Conservation (phyloP, 2,329 filamentous ascomycete species). For the Scorias spongiosa region DNA sequence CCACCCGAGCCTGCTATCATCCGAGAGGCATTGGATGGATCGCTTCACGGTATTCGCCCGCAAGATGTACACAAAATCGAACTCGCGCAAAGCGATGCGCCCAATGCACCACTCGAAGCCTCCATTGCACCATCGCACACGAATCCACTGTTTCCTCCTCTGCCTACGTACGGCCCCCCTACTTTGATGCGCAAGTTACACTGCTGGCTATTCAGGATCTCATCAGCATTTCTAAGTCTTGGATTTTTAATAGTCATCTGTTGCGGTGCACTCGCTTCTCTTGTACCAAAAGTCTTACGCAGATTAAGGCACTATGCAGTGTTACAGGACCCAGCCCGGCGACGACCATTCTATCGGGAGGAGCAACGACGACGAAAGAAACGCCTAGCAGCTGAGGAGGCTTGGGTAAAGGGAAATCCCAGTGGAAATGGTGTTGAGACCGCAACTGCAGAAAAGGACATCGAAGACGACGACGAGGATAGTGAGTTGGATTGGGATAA, state of each 20-base stretch:
- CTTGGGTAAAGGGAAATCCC: constrained; percentile 41
- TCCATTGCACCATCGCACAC: constrained; percentile 49
- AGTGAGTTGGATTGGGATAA: constrained; percentile 30
- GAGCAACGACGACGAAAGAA: constrained; percentile 45
- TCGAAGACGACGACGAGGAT: constrained; percentile 20
- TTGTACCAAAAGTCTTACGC: constrained; percentile 38
- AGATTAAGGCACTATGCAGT: constrained; percentile 39
- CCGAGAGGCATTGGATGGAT: constrained; percentile 11
- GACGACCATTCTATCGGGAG: constrained; percentile 57
- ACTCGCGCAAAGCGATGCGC: constrained; percentile 30
- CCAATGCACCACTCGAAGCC: constrained; percentile 25
- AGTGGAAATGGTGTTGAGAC: constrained; percentile 21
- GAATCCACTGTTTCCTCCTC: constrained; percentile 67
- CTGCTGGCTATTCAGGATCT: constrained; percentile 46
- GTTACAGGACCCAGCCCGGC: constrained; percentile 43
- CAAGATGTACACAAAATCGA: constrained; percentile 18
- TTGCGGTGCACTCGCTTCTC: constrained; percentile 55
- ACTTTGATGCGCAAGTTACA: constrained; percentile 50
- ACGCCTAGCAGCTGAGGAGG: constrained; percentile 41
- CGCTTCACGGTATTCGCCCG: constrained; percentile 10
- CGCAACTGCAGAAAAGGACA: constrained; percentile 27
- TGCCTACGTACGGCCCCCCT: constrained; percentile 69
- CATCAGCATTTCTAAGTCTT: constrained; percentile 63
- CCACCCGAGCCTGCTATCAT: constrained; percentile 14
- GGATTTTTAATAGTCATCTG: constrained; percentile 65